These are phyloP conservation scores for Moesziomyces parantarcticus DNA, from an alignment of 1,284 basidiomycete species.

Conservation along the genomic window DNA sequence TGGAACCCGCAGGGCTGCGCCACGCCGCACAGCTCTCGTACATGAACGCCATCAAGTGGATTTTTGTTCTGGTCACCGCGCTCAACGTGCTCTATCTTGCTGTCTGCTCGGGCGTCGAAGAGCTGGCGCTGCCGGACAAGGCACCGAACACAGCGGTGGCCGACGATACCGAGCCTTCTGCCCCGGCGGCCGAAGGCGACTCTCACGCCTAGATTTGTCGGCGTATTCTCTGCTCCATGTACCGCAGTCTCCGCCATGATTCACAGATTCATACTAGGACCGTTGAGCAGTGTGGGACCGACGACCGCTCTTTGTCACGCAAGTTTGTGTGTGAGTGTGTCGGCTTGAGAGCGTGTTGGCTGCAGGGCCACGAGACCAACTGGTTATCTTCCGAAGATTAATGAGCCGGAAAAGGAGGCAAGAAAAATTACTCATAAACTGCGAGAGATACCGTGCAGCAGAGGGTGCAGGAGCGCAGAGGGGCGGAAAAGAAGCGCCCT, in stretches of 20 bases:
- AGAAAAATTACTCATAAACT: neutral
- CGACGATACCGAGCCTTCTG: neutral
- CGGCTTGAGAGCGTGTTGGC: no score
- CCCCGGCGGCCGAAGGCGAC: neutral
- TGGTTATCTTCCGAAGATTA: neutral
- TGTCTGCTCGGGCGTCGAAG: constrained; percentile 35
- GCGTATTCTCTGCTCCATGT: no score
- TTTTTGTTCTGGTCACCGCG: constrained; percentile 84
- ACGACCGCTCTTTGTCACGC: no score
- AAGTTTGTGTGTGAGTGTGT: no score
- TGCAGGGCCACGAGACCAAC: neutral
- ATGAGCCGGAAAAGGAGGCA: neutral
- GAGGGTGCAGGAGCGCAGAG: neutral
- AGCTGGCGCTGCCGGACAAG: constrained; percentile 36
- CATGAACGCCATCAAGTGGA: constrained; percentile 80
- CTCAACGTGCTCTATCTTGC: constrained; percentile 71
- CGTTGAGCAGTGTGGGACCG: no score
- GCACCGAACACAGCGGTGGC: constrained; percentile 11
- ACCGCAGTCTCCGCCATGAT: no score
- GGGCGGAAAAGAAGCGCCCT: no score
- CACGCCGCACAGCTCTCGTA: constrained; percentile 83
- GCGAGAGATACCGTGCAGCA: neutral
- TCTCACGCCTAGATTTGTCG: neutral
- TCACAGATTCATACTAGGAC: no score
- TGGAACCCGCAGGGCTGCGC: constrained; percentile 74